Evolutionary conservation across 2,329 filamentous ascomycete species (phyloP), one percentile per base, ranked within the genome.

Genomic region (Stagonosporopsis chrysanthemi): DNA sequence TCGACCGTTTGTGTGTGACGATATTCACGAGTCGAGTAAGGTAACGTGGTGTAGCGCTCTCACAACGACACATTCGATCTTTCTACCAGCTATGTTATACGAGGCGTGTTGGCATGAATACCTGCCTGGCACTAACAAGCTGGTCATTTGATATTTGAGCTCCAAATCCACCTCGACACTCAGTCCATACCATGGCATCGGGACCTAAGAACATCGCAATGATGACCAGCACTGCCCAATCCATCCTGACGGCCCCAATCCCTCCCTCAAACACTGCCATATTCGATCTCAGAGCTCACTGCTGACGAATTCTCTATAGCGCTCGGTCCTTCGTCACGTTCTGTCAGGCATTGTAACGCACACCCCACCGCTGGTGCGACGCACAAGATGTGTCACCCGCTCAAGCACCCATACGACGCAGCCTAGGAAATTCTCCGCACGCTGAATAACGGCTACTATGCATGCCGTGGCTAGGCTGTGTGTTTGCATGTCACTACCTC

Each of bases 1-100:
- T 29, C 50, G 52, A 46, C 57, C 52, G 56, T 57, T 62, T 50
- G 40, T 29, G 51, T 58, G 53, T 53, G 47, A 60, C 60, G 31
- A 36, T 23, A 12, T 52, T 58, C 54, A 52, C 48, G 41, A 53
- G 44, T 33, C 45, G 39, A 49, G 49, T 22, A 49, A 29, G 50
- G 50, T 62, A 42, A 53, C 50, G 33, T 38, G 44, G 45, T 52
- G 55, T 62, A 55, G 52, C 46, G 58, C 53, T 55, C 50, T 54
- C 22, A 49, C 31, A 44, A 46, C 24, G 40, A 58, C 38, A 5
- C 8, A 31, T 42, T 19, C 31, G 22, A 39, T 40, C 38, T 23
- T 29, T 4, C 19, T 23, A 12, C n/a, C 5, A 15, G 19, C 33
- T 31, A 36, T 49, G 45, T 50, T 44, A 50, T 58, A 43, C 26